These are phyloP conservation scores for Myxozyma kluyveri DNA, from an alignment of 805 yeast genomes.

Conservation along the genomic window DNA sequence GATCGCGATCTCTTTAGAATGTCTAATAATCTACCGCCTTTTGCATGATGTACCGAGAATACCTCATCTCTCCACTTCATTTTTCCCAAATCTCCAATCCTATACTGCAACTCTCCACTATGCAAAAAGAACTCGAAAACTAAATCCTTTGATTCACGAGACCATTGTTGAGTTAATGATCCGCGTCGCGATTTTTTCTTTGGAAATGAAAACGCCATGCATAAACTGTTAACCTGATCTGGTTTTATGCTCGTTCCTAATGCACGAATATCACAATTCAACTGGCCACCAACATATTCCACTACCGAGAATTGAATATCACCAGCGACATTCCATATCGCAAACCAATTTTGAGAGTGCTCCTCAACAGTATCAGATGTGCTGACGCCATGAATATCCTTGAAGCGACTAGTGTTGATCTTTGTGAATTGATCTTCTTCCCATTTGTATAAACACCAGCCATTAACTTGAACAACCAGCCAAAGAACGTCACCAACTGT, in stretches of 20 bases:
- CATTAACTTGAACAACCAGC: slow-evolving; percentile 21
- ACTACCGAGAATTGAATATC: slow-evolving; percentile 14
- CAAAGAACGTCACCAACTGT: slow-evolving; percentile 26
- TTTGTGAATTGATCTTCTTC: slow-evolving; percentile 22
- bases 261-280: slow-evolving; percentile 4
- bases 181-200: slow-evolving; percentile 3
- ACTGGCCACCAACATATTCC: slow-evolving; percentile 3
- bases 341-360: slow-evolving; percentile 26
- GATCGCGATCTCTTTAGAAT: too few species aligned
- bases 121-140: slow-evolving; percentile 25
- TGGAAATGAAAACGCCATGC: slow-evolving; percentile 20
- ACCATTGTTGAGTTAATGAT: slow-evolving; percentile 3
- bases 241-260: slow-evolving; percentile 22
- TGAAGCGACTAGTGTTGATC: slow-evolving; percentile 4
- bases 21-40: too few species aligned
- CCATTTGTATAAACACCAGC: slow-evolving; percentile 30
- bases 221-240: slow-evolving; percentile 17
- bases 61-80: slow-evolving; percentile 14
- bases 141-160: slow-evolving; percentile 8
- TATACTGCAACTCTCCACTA: slow-evolving; percentile 22
- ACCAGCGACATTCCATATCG: slow-evolving; percentile 20
- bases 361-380: slow-evolving; percentile 21
- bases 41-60: slow-evolving; percentile 18
- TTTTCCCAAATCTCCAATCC: slow-evolving; percentile 17
- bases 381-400: slow-evolving; percentile 17